Conservation (phyloP, 805 yeast species). For the Lipomyces sp. region DNA sequence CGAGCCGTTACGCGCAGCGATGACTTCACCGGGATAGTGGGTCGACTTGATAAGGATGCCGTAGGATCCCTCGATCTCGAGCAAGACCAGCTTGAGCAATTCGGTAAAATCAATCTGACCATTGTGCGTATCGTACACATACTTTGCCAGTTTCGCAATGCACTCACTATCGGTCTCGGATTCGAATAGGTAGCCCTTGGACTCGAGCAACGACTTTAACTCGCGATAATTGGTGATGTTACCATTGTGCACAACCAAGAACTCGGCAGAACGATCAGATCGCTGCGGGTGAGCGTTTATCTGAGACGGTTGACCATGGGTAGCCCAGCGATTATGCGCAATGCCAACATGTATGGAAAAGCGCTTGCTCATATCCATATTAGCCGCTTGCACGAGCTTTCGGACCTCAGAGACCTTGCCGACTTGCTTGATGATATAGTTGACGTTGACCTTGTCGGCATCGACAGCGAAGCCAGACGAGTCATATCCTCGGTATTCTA, state of each 20-base stretch:
- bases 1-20: slow-evolving; percentile 98
- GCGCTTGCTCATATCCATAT: slow-evolving; percentile 63
- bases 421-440: slow-evolving; percentile 75
- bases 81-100: slow-evolving; percentile 86
- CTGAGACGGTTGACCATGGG: slow-evolving; percentile 92
- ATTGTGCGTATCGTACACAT: slow-evolving; percentile 84
- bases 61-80: slow-evolving; percentile 96
- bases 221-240: slow-evolving; percentile 95
- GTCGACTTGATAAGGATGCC: slow-evolving; percentile 90
- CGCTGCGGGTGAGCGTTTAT: slow-evolving; percentile 95
- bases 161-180: slow-evolving; percentile 98
- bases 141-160: slow-evolving; percentile 93
- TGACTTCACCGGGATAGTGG: slow-evolving; percentile 93
- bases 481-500: slow-evolving; percentile 98
- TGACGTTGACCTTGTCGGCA: slow-evolving; percentile 76
- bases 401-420: slow-evolving; percentile 89
- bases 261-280: slow-evolving; percentile 81
- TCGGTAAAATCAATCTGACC: slow-evolving; percentile 79
- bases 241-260: slow-evolving; percentile 95
- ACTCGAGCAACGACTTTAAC: slow-evolving; percentile 74
- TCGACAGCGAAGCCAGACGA: slow-evolving; percentile 96
- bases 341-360: slow-evolving; percentile 91
- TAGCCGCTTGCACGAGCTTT: slow-evolving; percentile 55
- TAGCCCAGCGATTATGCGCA: slow-evolving; percentile 99
- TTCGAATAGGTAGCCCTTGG: slow-evolving; percentile 82